A percentile compares a stretch with the other conserved stretches of the same genome.
Conservation (phyloP, 75 land plant genomes). For the Isoetes taiwanensis region DNA sequence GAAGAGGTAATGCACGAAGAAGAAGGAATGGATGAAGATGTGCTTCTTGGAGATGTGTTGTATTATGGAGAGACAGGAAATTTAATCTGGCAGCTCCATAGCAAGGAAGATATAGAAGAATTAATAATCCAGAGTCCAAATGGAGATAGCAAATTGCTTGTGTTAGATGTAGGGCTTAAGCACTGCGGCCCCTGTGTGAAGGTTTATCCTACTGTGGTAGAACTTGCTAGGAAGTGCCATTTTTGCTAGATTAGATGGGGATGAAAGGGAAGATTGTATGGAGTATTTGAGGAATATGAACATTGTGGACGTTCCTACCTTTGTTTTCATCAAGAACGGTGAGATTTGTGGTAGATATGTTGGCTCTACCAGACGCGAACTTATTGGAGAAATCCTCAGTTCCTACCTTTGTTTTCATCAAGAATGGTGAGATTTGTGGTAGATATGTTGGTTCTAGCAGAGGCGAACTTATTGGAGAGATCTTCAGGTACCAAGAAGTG, state of each 20-base stretch:
- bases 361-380: constrained; percentile 88
- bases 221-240: constrained; percentile 66
- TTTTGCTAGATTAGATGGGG: constrained; percentile 91
- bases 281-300: constrained; percentile 50
- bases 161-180: constrained; percentile 91
- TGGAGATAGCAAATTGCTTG: constrained; percentile 55
- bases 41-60: constrained; percentile 67
- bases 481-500: no score
- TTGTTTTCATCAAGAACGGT: constrained; percentile 69
- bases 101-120: constrained; percentile 48
- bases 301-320: constrained; percentile 89
- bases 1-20: constrained; percentile 64
- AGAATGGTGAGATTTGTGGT: no score
- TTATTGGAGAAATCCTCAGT: constrained; percentile 84
- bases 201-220: constrained; percentile 87
- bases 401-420: no score
- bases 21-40: constrained; percentile 70
- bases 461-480: no score
- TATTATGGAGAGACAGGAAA: constrained; percentile 80
- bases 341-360: constrained; percentile 70
- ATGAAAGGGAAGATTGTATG: constrained; percentile 92
- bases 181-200: constrained; percentile 97
- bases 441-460: no score
- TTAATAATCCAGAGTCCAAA: constrained; percentile 48
- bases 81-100: constrained; percentile 63